Evolutionary conservation across 1,139 yeast genomes (phyloP), one percentile per base, ranked within the genome.

Genomic region (Yamadazyma trypodendri): DNA sequence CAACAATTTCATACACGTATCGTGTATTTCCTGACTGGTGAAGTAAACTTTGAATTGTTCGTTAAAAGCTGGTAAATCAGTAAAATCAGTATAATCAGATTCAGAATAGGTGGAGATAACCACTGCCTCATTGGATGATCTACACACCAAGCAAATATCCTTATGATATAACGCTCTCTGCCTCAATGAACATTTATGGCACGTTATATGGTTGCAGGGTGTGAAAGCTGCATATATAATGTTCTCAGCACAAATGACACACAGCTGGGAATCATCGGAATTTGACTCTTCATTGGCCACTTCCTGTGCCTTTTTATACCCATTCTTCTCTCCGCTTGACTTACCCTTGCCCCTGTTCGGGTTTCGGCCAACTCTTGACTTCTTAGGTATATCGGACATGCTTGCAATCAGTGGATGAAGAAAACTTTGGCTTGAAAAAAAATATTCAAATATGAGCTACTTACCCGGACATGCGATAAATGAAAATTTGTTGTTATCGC

Each of bases 241-340:
- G 31, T 65, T 68, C 35, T 86, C 84, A 1, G 97, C 95, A 65
- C 99, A 92, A 40, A 92, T 87, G 28, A 89, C 62, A 66, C 97
- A 90, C 20, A 68, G 60, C 17, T 63, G 56, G 15, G 49, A 51
- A 20, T 74, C 78, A 20, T 74, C 78, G 14, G 18, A 4, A 13
- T 54, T 58, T 2, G 44, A 34, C 8, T 58, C 61, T 12, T 32
- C 33, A 10, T 22, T 31, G 58, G 65, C 39, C 5, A 58, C 67
- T 1, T 56, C 65, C n/a, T 48, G 35, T 10, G 31, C 20, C 14
- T 33, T 29, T 18, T 28, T 28, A 18, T 22, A 24, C 12, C 45
- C 45, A 12, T 32, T 34, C 4, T 16, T 20, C 17, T 18, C 14
- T 5, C 28, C 14, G 18, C 24, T 18, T 24, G 34, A 14, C 24